A percentile compares a stretch with the other conserved stretches of the same genome.
Evolutionary conservation across 495 filamentous ascomycete genomes (phyloP).

Genomic region (Daldinia vernicosa): DNA sequence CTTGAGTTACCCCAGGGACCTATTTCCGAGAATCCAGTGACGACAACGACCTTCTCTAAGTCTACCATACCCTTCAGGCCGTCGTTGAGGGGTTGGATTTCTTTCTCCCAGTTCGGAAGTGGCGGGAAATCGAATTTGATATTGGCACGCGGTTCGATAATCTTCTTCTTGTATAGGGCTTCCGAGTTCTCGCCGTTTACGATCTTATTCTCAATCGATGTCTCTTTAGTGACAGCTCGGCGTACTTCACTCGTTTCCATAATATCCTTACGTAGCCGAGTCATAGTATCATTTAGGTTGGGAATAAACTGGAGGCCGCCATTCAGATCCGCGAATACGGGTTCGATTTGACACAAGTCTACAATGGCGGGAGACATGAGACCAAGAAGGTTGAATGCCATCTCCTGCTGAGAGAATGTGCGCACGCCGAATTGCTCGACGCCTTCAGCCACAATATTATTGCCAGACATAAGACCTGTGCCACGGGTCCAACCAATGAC

Average conservation of each 20-base stretch:
- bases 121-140: slow-evolving; percentile 95
- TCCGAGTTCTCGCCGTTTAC: slow-evolving; percentile 94
- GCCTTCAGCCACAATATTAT: slow-evolving; percentile 97
- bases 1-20: slow-evolving; percentile 98
- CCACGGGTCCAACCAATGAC: slow-evolving; percentile 99
- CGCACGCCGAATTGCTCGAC: slow-evolving; percentile 96
- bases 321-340: slow-evolving; percentile 96
- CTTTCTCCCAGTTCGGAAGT: slow-evolving; percentile 88
- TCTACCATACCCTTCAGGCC: slow-evolving; percentile 97
- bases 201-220: slow-evolving; percentile 94
- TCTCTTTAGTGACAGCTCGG: slow-evolving; percentile 93
- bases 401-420: slow-evolving; percentile 98
- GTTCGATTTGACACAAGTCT: slow-evolving; percentile 94
- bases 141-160: slow-evolving; percentile 93
- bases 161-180: slow-evolving; percentile 90
- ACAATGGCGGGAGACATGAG: slow-evolving; percentile 95
- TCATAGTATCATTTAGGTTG: slow-evolving; percentile 95
- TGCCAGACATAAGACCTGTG: slow-evolving; percentile 96
- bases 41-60: slow-evolving; percentile 95
- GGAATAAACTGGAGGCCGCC: slow-evolving; percentile 97
- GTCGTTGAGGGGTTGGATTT: slow-evolving; percentile 86
- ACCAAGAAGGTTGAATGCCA: slow-evolving; percentile 98
- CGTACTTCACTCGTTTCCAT: slow-evolving; percentile 95
- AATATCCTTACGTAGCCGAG: slow-evolving; percentile 85
- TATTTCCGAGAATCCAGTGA: slow-evolving; percentile 95